Evolutionary conservation across 1,139 yeast species (phyloP), one percentile per base, ranked within the genome.

Genomic region (Nakaseomyces delphensis): DNA sequence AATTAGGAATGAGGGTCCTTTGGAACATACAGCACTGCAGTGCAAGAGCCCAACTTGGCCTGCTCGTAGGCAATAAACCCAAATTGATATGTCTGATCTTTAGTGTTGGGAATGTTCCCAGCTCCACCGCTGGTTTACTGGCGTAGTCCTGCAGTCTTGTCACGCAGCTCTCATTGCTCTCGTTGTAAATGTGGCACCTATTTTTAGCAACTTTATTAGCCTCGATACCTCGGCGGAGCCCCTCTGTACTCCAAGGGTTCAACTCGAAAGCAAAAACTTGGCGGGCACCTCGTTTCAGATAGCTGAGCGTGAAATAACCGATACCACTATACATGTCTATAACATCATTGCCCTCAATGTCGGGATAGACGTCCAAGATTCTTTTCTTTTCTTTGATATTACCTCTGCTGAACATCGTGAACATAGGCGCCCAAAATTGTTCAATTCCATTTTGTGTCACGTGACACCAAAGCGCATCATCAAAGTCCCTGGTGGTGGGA

Each of bases 351-450:
- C 58, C 67, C 7, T 53, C 45, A 2, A 77, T 63, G 10, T 59
- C 52, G 6, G 47, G 45, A 54, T 68, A 72, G 3, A 47, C 45
- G 23, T 66, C 67, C 41, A 81, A 58, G 0, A 86, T 70, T 18
- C 96, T 63, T 13, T 77, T 73, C 60, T 86, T 86, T 56, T 86
- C 96, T 49, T 80, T 82, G 51, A 86, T 76, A 56, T 86, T 86
- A 0, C 95, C 96, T n/a, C 95, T 63, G 30, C 89, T 79, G 57
- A 86, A 86, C 96, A 86, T 86, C 10, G 95, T 84, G 55, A 77
- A 81, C 42, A 71, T 59, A 0, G 96, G 96, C 3, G 91, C 84
- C 95, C 95, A 86, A 2, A 74, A 70, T 55, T 86, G 96, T 47
- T 60, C 67, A 4, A 86, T 76, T 1, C 87, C 89, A 58, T 86